Evolutionary conservation across 1,284 basidiomycete genomes (phyloP).

Genomic region (Bjerkandera adusta): DNA sequence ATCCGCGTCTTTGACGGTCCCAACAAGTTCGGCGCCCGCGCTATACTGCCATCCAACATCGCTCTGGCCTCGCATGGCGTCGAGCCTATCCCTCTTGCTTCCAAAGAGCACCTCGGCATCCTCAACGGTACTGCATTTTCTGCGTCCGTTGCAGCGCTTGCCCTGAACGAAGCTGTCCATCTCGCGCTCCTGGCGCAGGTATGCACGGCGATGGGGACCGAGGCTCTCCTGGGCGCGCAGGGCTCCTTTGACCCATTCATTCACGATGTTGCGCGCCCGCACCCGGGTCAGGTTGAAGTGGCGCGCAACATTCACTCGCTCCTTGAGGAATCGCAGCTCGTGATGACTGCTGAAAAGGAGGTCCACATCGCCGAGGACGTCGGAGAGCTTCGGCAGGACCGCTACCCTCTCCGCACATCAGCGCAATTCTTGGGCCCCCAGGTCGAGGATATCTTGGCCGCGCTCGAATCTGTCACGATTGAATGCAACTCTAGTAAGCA

Average conservation of each 20-base stretch:
- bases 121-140: slow-evolving; percentile 87
- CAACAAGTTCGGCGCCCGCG: slow-evolving; percentile 47
- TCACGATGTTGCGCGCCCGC: slow-evolving; percentile 73
- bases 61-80: slow-evolving; percentile 68
- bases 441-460: slow-evolving; percentile 76
- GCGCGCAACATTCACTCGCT: slow-evolving; percentile 69
- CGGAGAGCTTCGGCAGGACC: slow-evolving; percentile 70
- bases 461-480: slow-evolving; percentile 60
- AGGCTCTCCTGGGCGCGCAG: slow-evolving; percentile 73
- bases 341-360: slow-evolving; percentile 63
- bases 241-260: slow-evolving; percentile 83
- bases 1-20: slow-evolving; percentile 71
- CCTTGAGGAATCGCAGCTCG: slow-evolving; percentile 69
- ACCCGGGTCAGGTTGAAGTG: slow-evolving; percentile 80
- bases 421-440: slow-evolving; percentile 88
- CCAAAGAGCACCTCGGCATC: slow-evolving; percentile 82
- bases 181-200: slow-evolving; percentile 72
- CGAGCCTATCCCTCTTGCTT: slow-evolving; percentile 65
- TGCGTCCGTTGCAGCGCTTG: slow-evolving; percentile 57
- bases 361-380: slow-evolving; percentile 62
- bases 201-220: slow-evolving; percentile 81
- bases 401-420: slow-evolving; percentile 75
- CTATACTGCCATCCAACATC: slow-evolving; percentile 57
- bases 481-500: slow-evolving; percentile 86
- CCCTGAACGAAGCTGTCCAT: slow-evolving; percentile 70